Conservation (phyloP, 306 rosid genomes). For the Vigna radiata region DNA sequence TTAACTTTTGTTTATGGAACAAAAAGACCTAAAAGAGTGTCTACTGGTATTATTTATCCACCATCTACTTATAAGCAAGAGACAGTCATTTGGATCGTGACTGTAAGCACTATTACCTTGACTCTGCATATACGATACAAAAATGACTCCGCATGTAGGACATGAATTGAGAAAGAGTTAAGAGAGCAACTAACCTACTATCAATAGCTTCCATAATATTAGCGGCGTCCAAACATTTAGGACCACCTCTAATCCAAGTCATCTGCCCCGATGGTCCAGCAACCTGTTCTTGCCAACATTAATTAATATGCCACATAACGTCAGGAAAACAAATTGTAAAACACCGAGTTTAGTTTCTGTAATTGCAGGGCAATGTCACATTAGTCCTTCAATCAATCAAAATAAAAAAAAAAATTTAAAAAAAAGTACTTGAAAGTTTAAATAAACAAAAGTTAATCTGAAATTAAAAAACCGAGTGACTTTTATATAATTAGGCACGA, state of each 20-base stretch:
- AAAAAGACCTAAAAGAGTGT: neutral
- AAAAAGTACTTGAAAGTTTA: too few relatives aligned
- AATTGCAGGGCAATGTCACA: neutral
- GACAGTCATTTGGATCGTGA: conserved; percentile 2
- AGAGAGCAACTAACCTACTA: conserved; percentile 57
- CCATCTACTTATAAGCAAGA: neutral
- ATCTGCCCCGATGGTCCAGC: conserved; percentile 95
- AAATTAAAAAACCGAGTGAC: neutral
- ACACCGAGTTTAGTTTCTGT: neutral
- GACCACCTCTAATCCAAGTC: conserved; percentile 97
- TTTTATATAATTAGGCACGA: neutral
- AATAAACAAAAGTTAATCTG: neutral
- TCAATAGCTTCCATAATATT: conserved; percentile 81
- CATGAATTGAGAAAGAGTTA: neutral
- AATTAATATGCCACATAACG: neutral
- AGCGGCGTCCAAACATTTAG: conserved; percentile 67
- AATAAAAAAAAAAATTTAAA: too few relatives aligned
- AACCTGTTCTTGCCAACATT: conserved; percentile 53
- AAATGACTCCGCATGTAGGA: neutral
- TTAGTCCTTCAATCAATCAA: neutral
- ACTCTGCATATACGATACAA: neutral
- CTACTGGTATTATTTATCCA: neutral
- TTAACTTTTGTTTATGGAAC: too few relatives aligned
- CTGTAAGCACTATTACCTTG: neutral
- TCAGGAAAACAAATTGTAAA: neutral